phyloP scores from a whole-genome alignment of 768 basidiomycete genomes.

The Hericium coralloides region DNA sequence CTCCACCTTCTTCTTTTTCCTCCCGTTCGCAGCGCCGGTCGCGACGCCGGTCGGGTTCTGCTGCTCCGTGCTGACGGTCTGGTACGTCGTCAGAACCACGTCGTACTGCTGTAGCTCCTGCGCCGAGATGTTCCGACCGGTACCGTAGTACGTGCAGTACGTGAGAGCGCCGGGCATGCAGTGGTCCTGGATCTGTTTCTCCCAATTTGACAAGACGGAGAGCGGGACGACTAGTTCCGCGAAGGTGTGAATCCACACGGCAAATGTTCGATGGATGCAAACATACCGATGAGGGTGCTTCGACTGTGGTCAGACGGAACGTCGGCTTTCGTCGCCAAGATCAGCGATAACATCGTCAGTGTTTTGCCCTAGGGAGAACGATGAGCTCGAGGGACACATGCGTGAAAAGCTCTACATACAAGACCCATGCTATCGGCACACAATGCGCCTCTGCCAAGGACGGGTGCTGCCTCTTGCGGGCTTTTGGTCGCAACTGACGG shows the following conservation, averaged over 20 bases:
- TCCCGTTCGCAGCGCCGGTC: conserved; percentile 25
- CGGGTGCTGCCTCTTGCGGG: conserved; percentile 55
- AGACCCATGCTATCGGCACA: conserved; percentile 87
- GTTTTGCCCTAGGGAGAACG: conserved; percentile 71
- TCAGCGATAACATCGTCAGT: conserved; percentile 75
- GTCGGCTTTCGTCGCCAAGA: conserved; percentile 70
- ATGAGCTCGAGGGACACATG: neutral
- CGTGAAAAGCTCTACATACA: conserved; percentile 24
- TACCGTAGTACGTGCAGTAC: conserved; percentile 63
- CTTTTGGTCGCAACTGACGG: conserved; percentile 68
- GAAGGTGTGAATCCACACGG: neutral
- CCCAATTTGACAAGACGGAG: conserved; percentile 83
- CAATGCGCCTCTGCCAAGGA: conserved; percentile 76
- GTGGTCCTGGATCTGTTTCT: conserved; percentile 75
- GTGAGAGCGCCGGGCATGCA: conserved; percentile 43
- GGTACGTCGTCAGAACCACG: conserved; percentile 79
- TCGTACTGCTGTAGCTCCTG: conserved; percentile 60
- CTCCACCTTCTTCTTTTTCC: conserved; percentile 56
- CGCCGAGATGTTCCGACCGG: conserved; percentile 48
- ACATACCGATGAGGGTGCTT: conserved; percentile 71
- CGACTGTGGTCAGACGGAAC: conserved; percentile 45
- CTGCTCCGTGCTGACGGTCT: conserved; percentile 55
- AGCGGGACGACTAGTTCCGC: conserved; percentile 60
- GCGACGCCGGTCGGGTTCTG: conserved; percentile 20
- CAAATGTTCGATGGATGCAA: neutral